Percentiles rank a stretch among this genome's conserved stretches.
These are phyloP conservation scores for Micractinium sp. DNA, from an alignment of 139 green algal genomes.

Conservation along the genomic window DNA sequence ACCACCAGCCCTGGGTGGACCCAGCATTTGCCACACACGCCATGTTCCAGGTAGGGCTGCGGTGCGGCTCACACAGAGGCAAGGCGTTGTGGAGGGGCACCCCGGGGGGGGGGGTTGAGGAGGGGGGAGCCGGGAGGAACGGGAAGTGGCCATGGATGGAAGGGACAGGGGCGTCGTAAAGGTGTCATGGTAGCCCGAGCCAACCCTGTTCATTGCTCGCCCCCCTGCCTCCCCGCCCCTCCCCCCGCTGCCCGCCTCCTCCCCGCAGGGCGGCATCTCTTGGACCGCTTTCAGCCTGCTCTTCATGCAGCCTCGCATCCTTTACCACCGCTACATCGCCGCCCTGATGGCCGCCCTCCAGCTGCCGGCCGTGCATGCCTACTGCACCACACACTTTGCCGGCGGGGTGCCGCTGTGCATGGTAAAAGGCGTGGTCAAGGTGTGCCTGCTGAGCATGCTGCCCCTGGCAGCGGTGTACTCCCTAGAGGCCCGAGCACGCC, in stretches of 20 bases:
- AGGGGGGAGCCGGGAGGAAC: too few relatives aligned
- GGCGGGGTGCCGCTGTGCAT: neutral
- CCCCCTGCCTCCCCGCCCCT: neutral
- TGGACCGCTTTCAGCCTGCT: neutral
- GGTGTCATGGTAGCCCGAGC: too few relatives aligned
- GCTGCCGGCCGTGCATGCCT: neutral
- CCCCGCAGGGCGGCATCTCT: neutral
- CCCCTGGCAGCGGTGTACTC: neutral
- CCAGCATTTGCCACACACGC: neutral
- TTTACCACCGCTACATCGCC: neutral
- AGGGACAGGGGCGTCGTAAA: too few relatives aligned
- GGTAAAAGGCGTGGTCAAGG: neutral
- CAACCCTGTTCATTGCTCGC: too few relatives aligned
- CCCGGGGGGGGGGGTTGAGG: too few relatives aligned
- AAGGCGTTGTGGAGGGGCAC: too few relatives aligned
- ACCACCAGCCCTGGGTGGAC: constrained; percentile 11
- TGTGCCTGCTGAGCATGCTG: neutral
- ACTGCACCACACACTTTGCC: neutral
- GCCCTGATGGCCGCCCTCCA: neutral
- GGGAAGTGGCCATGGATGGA: too few relatives aligned
- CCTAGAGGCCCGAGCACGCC: neutral
- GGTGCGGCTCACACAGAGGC: too few relatives aligned
- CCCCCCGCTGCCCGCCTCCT: neutral
- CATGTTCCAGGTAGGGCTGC: neutral
- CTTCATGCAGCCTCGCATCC: neutral